These are phyloP conservation scores for Detonula confervacea DNA, from an alignment of 352 stramenopile genomes.

Conservation along the genomic window DNA sequence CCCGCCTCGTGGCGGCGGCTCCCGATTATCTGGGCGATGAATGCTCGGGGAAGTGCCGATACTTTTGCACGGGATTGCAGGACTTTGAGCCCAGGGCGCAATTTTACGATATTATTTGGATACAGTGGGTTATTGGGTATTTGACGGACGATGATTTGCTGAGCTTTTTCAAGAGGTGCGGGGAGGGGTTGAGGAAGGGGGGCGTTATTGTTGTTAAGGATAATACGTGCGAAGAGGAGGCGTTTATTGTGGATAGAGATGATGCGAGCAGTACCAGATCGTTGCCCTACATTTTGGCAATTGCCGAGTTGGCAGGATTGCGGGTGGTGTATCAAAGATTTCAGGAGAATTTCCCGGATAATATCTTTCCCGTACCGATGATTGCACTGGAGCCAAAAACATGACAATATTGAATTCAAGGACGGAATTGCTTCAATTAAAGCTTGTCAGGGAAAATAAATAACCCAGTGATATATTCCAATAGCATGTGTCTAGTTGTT, in stretches of 20 bases:
- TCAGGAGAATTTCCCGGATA: conserved; percentile 92
- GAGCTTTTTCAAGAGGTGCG: conserved; percentile 90
- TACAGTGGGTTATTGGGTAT: conserved; percentile 96
- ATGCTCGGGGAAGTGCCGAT: conserved; percentile 70
- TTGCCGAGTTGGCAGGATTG: conserved; percentile 92
- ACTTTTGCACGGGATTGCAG: conserved; percentile 92
- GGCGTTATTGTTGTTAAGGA: conserved; percentile 91
- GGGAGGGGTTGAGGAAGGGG: conserved; percentile 67
- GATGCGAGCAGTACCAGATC: conserved; percentile 93
- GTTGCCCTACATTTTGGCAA: conserved; percentile 88
- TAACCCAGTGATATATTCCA: no score
- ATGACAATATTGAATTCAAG: conserved; percentile 1
- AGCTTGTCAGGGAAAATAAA: not conserved
- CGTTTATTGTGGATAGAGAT: conserved; percentile 92
- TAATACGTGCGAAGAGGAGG: conserved; percentile 85
- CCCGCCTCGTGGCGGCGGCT: conserved; percentile 89
- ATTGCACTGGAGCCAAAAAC: conserved; percentile 83
- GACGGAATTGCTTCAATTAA: no score
- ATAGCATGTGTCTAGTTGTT: no score
- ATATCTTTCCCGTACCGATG: conserved; percentile 96
- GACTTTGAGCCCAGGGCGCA: conserved; percentile 64
- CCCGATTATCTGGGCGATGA: conserved; percentile 88
- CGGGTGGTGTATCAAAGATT: conserved; percentile 84
- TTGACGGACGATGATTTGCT: conserved; percentile 95
- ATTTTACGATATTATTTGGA: conserved; percentile 95